Base-by-base conservation (phyloP, 352 stramenopile species). In the Globisporangium parvum region DNA sequence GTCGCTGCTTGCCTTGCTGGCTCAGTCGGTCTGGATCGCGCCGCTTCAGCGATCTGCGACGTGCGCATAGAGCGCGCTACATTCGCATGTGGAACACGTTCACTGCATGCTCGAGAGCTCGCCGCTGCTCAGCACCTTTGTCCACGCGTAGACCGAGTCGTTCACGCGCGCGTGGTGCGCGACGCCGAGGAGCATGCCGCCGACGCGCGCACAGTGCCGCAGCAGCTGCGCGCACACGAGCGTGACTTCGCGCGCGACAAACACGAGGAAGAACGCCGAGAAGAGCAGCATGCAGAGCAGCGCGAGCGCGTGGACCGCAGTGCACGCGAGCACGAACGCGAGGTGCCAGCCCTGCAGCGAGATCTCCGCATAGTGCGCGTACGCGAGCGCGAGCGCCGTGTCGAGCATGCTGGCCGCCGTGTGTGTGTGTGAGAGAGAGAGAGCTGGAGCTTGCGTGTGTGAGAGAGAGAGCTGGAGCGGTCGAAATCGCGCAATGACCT, bases 61-160 rank as follows among this genome's bases (percentile, higher is more conserved):
- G 31, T 37, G 31, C 31, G 31, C 31, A 6, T 12, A 37, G 31
- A 31, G 26, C 26, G 26, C 26, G 26, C 31, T 1, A 37, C 31
- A 12, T 37, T 3, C 11, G 31, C 31, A 37, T 37, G 31, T 12
- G 31, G 31, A 37, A 37, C 31, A 31, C 0, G 26, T 31, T 55
- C 28, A 58, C 21, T 35, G 42, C 42, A 59, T 37, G 21, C 44
- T 52, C 21, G 53, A 59, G 42, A 59, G 53, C 53, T 59, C 44
- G 44, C 42, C 31, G 31, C 44, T 59, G 44, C 53, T 59, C 28
- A 60, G 55, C n/a, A 55, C 47, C 24, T 54, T 53, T 0, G 55
- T 52, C 18, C 53, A 48, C 37, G 28, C 37, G 55, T 40, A 53
- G 3, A 60, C 55, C 23, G 37, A 49, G 15, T 46, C 44, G 24